Evolutionary conservation across 257 asterid genomes (phyloP), one percentile per base, ranked within the genome.

Genomic region (Thymus mandschuricus): DNA sequence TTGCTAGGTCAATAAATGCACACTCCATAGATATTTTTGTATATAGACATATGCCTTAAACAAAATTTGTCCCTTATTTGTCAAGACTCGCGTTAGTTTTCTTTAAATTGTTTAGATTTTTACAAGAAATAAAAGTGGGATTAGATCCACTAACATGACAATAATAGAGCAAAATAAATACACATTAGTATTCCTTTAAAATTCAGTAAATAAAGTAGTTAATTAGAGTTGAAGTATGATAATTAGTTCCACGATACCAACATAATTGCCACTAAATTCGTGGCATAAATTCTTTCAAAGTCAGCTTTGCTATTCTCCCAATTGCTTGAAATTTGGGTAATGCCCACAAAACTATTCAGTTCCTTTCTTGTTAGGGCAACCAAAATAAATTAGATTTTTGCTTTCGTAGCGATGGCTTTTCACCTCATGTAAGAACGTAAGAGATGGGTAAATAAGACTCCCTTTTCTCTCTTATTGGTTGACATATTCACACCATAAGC

Each of bases 401-500:
- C 2, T 60, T 48, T 55, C 31, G 13, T 59, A 27, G 38, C 67
- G 48, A 67, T 67, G 62, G 48, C 38, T 65, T 21, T 38, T 66
- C 50, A 13, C 66, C 68, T 45, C 73, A 30, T 50, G 57, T n/a
- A 60, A 60, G 48, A 40, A 67, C 64, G 69, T 67, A 48, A 60
- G 44, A 15, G 3, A 38, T 46, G 65, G 69, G 66, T 51, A 30
- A 54, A 52, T 0, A 21, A 27, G 28, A 69, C 55, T 62, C 21
- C 21, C 21, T 21, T 21, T 21, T 52, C 61, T 49, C 43, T 50
- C 44, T 38, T 38, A 29, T 54, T 63, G 51, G 61, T 31, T 46
- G 31, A 64, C 65, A 68, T 51, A 38, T 75, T 68, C 66, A 69
- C 75, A 62, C 59, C 61, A 68, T 68, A 2, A 67, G 10, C 71